phyloP scores from a whole-genome alignment of 805 yeast genomes.

The Spathaspora hagerdaliae region DNA sequence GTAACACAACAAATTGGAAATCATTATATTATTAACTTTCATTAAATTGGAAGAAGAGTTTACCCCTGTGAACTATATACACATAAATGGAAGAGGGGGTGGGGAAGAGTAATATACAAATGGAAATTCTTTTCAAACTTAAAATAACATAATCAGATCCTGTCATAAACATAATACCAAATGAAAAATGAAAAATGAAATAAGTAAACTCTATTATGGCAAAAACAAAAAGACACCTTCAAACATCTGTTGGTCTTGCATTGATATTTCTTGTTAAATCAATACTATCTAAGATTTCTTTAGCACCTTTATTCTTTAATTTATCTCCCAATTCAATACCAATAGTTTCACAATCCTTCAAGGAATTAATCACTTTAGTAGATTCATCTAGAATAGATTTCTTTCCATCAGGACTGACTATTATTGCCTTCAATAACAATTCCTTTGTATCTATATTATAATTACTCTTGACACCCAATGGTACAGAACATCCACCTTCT shows the following conservation, averaged over 20 bases:
- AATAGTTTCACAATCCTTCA: slow-evolving; percentile 61
- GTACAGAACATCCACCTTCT: slow-evolving; percentile 98
- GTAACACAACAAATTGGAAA: too few species aligned
- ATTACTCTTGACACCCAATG: slow-evolving; percentile 81
- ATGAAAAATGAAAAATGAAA: not conserved
- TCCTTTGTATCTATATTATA: slow-evolving; percentile 41
- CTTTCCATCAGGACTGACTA: slow-evolving; percentile 81
- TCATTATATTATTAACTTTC: too few species aligned
- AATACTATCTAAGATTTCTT: slow-evolving; percentile 72
- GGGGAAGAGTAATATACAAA: too few species aligned
- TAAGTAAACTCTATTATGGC: not conserved
- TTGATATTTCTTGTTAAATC: slow-evolving; percentile 60
- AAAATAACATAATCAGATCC: too few species aligned
- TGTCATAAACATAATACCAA: not conserved
- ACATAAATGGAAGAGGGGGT: too few species aligned
- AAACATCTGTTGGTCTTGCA: slow-evolving; percentile 23
- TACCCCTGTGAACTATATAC: too few species aligned
- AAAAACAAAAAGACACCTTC: not conserved
- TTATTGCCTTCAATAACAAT: slow-evolving; percentile 63
- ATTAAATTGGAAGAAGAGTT: too few species aligned
- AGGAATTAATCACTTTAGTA: slow-evolving; percentile 31
- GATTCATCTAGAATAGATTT: slow-evolving; percentile 58
- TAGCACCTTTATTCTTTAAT: slow-evolving; percentile 76
- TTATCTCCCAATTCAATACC: slow-evolving; percentile 68
- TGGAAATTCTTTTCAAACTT: too few species aligned